These are phyloP conservation scores for Diaporthe citri DNA, from an alignment of 2,329 filamentous ascomycete genomes.

Conservation along the genomic window DNA sequence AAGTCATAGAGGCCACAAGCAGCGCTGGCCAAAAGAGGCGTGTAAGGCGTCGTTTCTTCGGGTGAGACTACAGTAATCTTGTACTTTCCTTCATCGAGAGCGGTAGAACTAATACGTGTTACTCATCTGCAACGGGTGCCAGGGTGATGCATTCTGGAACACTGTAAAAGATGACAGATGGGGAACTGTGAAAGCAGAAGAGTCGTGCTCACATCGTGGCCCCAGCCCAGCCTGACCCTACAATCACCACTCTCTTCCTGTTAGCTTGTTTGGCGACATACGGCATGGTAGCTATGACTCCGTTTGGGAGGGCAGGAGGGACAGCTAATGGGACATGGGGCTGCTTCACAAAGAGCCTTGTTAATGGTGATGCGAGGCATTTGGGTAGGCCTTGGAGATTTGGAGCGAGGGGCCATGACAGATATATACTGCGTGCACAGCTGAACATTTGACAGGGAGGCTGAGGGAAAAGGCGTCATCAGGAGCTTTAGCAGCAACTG, in stretches of 20 bases:
- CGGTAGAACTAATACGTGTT: not conserved
- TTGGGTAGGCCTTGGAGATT: rapidly evolving
- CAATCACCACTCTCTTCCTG: conserved; percentile 31
- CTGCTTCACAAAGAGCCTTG: not conserved
- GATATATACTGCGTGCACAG: not conserved
- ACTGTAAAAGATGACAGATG: too few species aligned
- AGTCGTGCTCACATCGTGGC: conserved; percentile 19
- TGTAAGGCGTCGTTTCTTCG: conserved; percentile 37
- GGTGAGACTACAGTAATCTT: conserved; percentile 36
- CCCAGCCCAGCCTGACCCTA: conserved; percentile 35
- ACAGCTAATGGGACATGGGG: not conserved
- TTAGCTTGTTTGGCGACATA: conserved; percentile 33
- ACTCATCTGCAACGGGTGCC: too few species aligned
- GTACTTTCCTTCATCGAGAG: conserved; percentile 35
- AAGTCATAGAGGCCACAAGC: conserved; percentile 37
- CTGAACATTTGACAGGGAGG: not conserved
- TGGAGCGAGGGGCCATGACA: not conserved
- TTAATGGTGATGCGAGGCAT: too few species aligned
- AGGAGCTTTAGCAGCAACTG: not conserved
- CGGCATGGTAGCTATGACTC: conserved; percentile 10
- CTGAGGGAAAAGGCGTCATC: conserved; percentile 18
- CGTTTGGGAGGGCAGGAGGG: too few species aligned
- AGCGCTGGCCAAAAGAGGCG: conserved; percentile 34
- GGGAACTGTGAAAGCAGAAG: too few species aligned
- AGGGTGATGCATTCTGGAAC: too few species aligned